Evolutionary conservation across 441 rosid species (phyloP).

Genomic region (Biscutella laevigata): DNA sequence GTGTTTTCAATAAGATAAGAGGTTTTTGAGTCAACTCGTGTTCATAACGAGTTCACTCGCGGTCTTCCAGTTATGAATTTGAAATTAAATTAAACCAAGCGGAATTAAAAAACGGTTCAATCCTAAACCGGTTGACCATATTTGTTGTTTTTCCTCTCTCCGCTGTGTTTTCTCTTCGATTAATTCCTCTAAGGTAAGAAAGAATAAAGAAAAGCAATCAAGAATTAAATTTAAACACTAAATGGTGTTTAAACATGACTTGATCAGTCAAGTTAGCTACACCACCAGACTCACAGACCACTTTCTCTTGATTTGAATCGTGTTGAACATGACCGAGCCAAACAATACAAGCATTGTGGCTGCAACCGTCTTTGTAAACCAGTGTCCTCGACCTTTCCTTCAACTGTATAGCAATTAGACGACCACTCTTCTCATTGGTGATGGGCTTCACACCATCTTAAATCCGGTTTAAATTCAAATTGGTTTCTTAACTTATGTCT

Average conservation of each 20-base stretch:
- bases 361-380: conserved; percentile 23
- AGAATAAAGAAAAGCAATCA: neutral
- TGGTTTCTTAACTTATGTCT: no score
- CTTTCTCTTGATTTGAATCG: conserved; percentile 23
- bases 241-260: conserved; percentile 20
- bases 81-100: neutral
- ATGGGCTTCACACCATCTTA: no score
- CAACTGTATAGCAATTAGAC: conserved; percentile 22
- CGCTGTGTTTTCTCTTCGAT: no score
- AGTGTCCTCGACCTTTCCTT: conserved; percentile 25
- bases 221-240: neutral
- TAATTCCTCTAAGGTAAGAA: no score
- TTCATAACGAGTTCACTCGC: conserved; percentile 20
- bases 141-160: no score
- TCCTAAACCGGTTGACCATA: neutral
- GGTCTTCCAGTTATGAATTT: neutral
- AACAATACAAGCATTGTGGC: conserved; percentile 27
- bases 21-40: conserved; percentile 29
- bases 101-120: conserved; percentile 6
- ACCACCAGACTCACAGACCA: conserved; percentile 22
- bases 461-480: no score
- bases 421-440: conserved; percentile 22
- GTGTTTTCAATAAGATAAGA: conserved; percentile 19
- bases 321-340: conserved; percentile 24
- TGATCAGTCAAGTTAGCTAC: conserved; percentile 24